Evolutionary conservation across 495 filamentous ascomycete genomes (phyloP).

Genomic region (Xylaria venustula): DNA sequence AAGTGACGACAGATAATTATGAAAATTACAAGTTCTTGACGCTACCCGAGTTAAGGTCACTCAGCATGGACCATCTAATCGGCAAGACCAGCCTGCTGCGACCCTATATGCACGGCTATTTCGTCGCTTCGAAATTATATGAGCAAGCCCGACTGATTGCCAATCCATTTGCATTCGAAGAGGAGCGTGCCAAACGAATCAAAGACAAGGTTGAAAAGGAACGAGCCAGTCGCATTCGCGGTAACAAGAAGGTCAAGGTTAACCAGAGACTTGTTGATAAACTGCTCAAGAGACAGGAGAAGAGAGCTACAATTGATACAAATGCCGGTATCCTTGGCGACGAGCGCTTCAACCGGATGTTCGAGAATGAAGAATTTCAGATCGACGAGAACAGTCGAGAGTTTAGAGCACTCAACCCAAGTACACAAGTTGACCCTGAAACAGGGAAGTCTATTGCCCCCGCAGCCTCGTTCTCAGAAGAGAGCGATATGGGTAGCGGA

Average conservation of each 20-base stretch:
- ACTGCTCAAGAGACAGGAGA: conserved; percentile 75
- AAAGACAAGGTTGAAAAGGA: conserved; percentile 94
- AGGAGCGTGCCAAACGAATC: conserved; percentile 81
- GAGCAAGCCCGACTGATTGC: conserved; percentile 91
- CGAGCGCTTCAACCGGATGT: conserved; percentile 80
- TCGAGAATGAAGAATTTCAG: conserved; percentile 88
- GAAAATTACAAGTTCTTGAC: conserved; percentile 99
- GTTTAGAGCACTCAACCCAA: conserved; percentile 85
- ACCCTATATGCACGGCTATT: conserved; percentile 99
- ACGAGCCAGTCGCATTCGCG: conserved; percentile 84
- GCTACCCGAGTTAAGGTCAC: conserved; percentile 69
- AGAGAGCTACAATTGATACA: conserved; percentile 65
- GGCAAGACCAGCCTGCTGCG: conserved; percentile 82
- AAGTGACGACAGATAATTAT: conserved; percentile 71
- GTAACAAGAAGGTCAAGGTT: conserved; percentile 88
- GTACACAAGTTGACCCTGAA: conserved; percentile 49
- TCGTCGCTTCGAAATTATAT: conserved; percentile 87
- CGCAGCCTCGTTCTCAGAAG: conserved; percentile 22
- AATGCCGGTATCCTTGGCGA: conserved; percentile 69
- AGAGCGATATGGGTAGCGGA: conserved; percentile 39
- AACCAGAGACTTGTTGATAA: conserved; percentile 84
- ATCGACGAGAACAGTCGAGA: conserved; percentile 88
- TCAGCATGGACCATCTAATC: conserved; percentile 83
- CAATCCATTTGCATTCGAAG: conserved; percentile 88
- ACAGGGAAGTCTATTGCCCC: conserved; percentile 17